phyloP scores from a whole-genome alignment of 768 basidiomycete genomes.

The Termitomyces sp. region DNA sequence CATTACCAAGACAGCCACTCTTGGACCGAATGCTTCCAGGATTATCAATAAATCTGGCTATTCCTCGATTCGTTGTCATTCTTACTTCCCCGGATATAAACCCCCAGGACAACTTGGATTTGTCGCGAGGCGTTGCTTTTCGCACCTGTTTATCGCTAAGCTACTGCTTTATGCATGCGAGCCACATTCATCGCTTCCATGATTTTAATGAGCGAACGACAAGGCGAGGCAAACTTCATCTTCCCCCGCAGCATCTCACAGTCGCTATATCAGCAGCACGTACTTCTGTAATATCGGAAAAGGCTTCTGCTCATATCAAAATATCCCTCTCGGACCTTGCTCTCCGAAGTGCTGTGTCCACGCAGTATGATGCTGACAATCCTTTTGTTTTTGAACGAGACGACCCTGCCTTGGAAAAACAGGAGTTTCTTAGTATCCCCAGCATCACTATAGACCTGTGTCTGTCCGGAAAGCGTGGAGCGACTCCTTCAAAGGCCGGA shows the following conservation, averaged over 20 bases:
- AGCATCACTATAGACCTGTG: constrained; percentile 21
- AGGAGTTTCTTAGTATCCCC: constrained; percentile 41
- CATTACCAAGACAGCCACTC: constrained; percentile 16
- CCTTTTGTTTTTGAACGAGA: constrained; percentile 52
- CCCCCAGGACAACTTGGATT: constrained; percentile 55
- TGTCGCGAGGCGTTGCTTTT: constrained; percentile 66
- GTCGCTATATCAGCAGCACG: constrained; percentile 40
- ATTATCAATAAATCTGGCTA: constrained; percentile 45
- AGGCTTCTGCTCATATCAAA: constrained; percentile 36
- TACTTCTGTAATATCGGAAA: constrained; percentile 23
- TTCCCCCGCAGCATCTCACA: constrained; percentile 45
- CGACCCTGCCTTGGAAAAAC: constrained; percentile 33
- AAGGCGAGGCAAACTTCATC: constrained; percentile 46
- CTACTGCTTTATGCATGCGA: constrained; percentile 45
- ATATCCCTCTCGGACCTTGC: constrained; percentile 42
- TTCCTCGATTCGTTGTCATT: constrained; percentile 61
- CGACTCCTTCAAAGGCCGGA: constrained; percentile 12
- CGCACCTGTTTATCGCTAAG: constrained; percentile 48
- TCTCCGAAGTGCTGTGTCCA: constrained; percentile 60
- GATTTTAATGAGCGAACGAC: constrained; percentile 31
- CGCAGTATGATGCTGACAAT: constrained; percentile 63
- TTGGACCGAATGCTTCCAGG: constrained; percentile 49
- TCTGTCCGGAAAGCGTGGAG: constrained; percentile 20
- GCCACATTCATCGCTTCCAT: constrained; percentile 31
- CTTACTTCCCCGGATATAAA: constrained; percentile 80